Evolutionary conservation across 768 basidiomycete species (phyloP).

Genomic region (Rickenella mellea): DNA sequence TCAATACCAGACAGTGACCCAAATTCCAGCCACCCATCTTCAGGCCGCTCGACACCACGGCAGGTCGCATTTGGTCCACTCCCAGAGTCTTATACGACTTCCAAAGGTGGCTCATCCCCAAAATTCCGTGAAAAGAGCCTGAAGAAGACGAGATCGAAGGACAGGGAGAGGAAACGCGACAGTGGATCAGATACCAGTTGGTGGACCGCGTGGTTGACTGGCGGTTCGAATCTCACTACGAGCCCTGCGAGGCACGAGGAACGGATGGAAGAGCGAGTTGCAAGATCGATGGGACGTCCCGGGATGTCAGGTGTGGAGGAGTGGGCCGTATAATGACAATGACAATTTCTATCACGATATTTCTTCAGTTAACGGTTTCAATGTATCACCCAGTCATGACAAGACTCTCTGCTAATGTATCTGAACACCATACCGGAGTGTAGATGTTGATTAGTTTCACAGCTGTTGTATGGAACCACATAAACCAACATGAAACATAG

Average conservation of each 20-base stretch:
- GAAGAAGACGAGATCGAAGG: constrained; percentile 14
- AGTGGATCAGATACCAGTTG: constrained; percentile 15
- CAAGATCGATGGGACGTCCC: constrained; percentile 36
- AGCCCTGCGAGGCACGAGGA: constrained; percentile 28
- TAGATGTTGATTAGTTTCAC: constrained; percentile 1
- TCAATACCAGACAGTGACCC: constrained; percentile 11
- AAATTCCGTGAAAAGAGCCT: constrained; percentile 20
- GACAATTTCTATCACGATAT: constrained; percentile 3
- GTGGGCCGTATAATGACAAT: constrained; percentile 35
- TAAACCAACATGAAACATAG: constrained; percentile 4
- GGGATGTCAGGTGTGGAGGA: constrained; percentile 40
- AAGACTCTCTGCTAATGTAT: constrained; percentile 1
- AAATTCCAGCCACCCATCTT: constrained; percentile 32
- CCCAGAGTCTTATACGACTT: constrained; percentile 52
- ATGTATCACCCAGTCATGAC: neutral
- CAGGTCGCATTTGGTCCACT: constrained; percentile 73
- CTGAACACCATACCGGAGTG: constrained; percentile 1
- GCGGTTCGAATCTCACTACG: constrained; percentile 5
- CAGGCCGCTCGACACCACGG: constrained; percentile 50
- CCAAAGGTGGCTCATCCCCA: constrained; percentile 18
- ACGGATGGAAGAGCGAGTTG: constrained; percentile 42
- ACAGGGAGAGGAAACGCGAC: constrained; percentile 20
- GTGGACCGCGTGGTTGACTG: constrained; percentile 22
- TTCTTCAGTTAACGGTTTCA: constrained; percentile 5
- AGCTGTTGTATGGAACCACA: neutral